These are phyloP conservation scores for Clarireedia monteithiana DNA, from an alignment of 2,329 filamentous ascomycete species.

Conservation along the genomic window DNA sequence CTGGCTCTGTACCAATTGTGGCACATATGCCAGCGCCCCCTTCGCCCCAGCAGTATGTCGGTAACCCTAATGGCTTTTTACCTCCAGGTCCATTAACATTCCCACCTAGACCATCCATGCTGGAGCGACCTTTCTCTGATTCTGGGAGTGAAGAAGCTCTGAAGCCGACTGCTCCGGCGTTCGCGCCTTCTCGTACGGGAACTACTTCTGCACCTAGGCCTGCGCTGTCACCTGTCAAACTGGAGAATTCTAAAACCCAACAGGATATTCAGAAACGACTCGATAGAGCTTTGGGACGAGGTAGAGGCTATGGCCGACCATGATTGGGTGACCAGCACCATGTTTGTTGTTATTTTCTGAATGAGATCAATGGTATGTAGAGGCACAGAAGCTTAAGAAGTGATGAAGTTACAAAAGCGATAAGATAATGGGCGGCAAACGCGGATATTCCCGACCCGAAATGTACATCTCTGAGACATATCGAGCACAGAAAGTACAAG, in stretches of 20 bases:
- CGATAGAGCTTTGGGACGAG: constrained; percentile 8
- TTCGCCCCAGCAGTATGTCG: neutral
- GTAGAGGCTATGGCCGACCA: neutral
- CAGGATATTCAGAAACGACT: constrained; percentile 12
- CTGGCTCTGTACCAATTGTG: constrained; percentile 8
- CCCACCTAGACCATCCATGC: neutral
- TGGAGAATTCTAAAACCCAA: constrained; percentile 3
- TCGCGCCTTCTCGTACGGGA: constrained; percentile 5
- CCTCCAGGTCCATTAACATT: neutral
- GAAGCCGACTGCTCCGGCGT: constrained; percentile 6
- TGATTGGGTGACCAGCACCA: too few relatives aligned
- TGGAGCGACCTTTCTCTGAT: neutral
- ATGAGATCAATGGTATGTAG: neutral
- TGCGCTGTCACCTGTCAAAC: constrained; percentile 10
- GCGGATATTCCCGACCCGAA: neutral
- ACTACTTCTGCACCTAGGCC: neutral
- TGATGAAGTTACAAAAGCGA: neutral
- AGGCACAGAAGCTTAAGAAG: neutral
- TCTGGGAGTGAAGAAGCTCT: neutral
- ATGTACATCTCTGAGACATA: neutral
- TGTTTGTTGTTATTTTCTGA: too few relatives aligned
- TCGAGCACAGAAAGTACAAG: neutral
- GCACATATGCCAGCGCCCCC: constrained; percentile 5
- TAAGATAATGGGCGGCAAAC: neutral
- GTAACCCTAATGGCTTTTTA: neutral